Evolutionary conservation across 495 filamentous ascomycete genomes (phyloP).

Genomic region (Niebla homalea): DNA sequence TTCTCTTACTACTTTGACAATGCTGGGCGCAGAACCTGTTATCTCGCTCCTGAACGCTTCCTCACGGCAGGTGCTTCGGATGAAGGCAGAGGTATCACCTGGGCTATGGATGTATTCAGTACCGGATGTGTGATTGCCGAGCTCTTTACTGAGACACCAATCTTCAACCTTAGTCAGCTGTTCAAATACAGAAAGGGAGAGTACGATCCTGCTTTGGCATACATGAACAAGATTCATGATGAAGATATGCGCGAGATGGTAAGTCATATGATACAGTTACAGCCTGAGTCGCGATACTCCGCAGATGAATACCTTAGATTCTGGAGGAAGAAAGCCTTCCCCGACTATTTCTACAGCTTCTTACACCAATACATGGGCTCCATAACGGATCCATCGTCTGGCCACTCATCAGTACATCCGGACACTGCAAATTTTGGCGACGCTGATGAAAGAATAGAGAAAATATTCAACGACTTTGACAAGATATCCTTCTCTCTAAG

Average conservation of each 20-base stretch:
- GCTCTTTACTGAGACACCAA: slow-evolving; percentile 86
- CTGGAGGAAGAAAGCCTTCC: slow-evolving; percentile 84
- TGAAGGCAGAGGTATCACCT: slow-evolving; percentile 53
- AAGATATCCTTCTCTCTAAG: slow-evolving; percentile 92
- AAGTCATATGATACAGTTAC: slow-evolving; percentile 85
- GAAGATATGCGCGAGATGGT: slow-evolving; percentile 76
- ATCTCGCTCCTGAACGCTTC: slow-evolving; percentile 90
- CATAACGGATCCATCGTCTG: slow-evolving; percentile 85
- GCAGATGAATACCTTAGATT: slow-evolving; percentile 91
- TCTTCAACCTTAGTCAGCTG: slow-evolving; percentile 85
- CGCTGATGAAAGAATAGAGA: slow-evolving; percentile 84
- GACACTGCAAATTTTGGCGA: slow-evolving; percentile 58
- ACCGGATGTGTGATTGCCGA: slow-evolving; percentile 95
- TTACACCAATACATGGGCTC: slow-evolving; percentile 94
- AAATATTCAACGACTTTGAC: slow-evolving; percentile 88
- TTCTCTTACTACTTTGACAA: slow-evolving; percentile 97
- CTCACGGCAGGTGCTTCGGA: slow-evolving; percentile 52
- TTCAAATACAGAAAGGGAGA: slow-evolving; percentile 87
- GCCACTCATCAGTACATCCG: slow-evolving; percentile 48
- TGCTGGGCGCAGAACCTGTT: slow-evolving; percentile 85
- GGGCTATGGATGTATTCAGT: slow-evolving; percentile 99
- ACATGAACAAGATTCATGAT: slow-evolving; percentile 79
- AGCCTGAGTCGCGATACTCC: slow-evolving; percentile 81
- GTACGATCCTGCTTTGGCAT: slow-evolving; percentile 71
- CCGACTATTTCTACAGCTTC: slow-evolving; percentile 92